Conservation (phyloP, 2,329 filamentous ascomycete species). For the Peltaster fructicola region DNA sequence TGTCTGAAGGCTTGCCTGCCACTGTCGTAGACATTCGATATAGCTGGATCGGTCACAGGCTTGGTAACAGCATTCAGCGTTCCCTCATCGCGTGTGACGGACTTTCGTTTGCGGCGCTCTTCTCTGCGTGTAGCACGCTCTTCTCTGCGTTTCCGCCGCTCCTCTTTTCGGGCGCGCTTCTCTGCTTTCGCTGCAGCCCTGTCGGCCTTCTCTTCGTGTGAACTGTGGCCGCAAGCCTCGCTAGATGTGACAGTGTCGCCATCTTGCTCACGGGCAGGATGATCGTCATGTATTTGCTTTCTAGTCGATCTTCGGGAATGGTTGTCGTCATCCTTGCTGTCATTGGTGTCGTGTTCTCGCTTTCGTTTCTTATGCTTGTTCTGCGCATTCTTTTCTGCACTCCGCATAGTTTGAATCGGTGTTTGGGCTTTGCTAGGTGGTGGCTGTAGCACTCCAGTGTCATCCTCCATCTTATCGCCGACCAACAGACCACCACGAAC, state of each 20-base stretch:
- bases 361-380: conserved; percentile 13
- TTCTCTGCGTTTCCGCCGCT: conserved; percentile 31
- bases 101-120: conserved; percentile 24
- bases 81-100: conserved; percentile 1
- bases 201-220: no score
- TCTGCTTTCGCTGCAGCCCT: conserved; percentile 25
- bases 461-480: conserved; percentile 36
- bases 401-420: conserved; percentile 5
- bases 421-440: background rate
- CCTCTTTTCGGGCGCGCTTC: conserved; percentile 28
- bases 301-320: no score
- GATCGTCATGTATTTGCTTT: no score
- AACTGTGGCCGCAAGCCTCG: no score
- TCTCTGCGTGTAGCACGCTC: conserved; percentile 29
- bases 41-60: conserved; percentile 6
- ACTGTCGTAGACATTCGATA: conserved; percentile 12
- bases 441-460: conserved; percentile 1
- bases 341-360: conserved; percentile 5
- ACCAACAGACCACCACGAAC: conserved; percentile 63
- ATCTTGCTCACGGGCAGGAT: no score
- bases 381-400: conserved; percentile 14
- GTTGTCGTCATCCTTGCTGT: no score
- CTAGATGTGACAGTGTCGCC: no score
- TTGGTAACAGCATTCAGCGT: conserved; percentile 1
- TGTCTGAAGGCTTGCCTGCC: conserved; percentile 55